Evolutionary conservation across 2,329 filamentous ascomycete genomes (phyloP), one percentile per base, ranked within the genome.

Genomic region (Exophiala viscosa): DNA sequence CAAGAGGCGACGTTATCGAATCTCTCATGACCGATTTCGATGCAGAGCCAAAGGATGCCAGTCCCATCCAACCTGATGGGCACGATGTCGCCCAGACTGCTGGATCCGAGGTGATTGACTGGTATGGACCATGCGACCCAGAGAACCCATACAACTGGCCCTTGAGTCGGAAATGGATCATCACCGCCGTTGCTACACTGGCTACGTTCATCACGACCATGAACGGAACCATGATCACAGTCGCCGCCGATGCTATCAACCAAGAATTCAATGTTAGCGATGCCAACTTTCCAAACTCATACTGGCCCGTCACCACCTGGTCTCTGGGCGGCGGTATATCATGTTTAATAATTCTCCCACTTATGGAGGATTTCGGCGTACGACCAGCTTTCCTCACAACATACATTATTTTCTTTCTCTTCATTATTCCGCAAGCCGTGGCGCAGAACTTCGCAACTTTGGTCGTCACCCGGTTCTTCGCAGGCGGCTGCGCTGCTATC

Each of bases 221-320:
- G 55, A 70, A 70, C 43, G 70, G 68, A 2, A 71, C 70, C 3
- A 70, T 71, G 38, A 66, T 72, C 58, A 69, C 68, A 3, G 66
- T 66, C 13, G 69, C 67, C 8, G 69, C 71, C 32, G 59, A 55
- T 1, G 60, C 64, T 1, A 69, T 70, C 48, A 73, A 73, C 42
- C 41, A 58, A 9, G 53, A 50, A 15, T 61, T 61, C 42, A 13
- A 54, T 34, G 41, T 60, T 42, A 57, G 56, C 50, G 61, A 74
- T 40, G 63, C 65, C 14, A 44, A 47, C 0, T 74, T 75, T 45
- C 70, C 72, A 10, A 62, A 72, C 49, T 68, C 67, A 8, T 73
- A 70, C 52, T 75, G 70, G 67, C 64, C 68, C 1, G 67, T 71
- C 0, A 64, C 72, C 5, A 69, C 67, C 5, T 75, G 71, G 73